Evolutionary conservation across 116 monocot genomes (phyloP).

Genomic region (Trichopus zeylanicus): DNA sequence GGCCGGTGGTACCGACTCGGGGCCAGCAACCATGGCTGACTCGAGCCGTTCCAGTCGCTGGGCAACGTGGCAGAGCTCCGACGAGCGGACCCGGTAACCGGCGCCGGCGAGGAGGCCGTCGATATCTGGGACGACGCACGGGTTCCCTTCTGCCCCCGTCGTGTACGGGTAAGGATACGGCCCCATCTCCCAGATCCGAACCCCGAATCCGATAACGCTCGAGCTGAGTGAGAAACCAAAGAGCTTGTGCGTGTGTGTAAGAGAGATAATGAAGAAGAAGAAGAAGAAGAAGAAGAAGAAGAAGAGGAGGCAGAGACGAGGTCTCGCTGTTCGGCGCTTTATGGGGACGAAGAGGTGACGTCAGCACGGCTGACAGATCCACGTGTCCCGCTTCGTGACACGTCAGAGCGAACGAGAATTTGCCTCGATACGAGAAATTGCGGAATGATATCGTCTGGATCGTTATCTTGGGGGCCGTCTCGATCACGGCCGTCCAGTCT

Average conservation of each 20-base stretch:
- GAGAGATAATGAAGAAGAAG: not conserved
- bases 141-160: not conserved
- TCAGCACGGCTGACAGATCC: too few species aligned
- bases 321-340: not conserved
- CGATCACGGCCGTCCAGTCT: constrained; percentile 1
- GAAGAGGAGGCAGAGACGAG: not conserved
- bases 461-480: not conserved
- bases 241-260: too few species aligned
- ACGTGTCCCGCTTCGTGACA: too few species aligned
- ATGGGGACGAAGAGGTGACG: not conserved
- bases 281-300: not conserved
- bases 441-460: not conserved
- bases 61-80: constrained; percentile 34
- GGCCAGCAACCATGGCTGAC: constrained; percentile 12
- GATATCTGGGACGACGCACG: constrained; percentile 17
- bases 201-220: not conserved
- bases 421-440: not conserved
- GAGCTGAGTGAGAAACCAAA: too few species aligned
- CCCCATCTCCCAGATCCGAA: not conserved
- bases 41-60: constrained; percentile 27
- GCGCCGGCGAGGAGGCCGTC: constrained; percentile 29
- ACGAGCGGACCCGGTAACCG: constrained; percentile 24
- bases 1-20: not conserved
- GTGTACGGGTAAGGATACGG: constrained; percentile 9
- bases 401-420: too few species aligned